phyloP scores from a whole-genome alignment of 148 eudicot genomes.

The Rhododendron kiyosumense region DNA sequence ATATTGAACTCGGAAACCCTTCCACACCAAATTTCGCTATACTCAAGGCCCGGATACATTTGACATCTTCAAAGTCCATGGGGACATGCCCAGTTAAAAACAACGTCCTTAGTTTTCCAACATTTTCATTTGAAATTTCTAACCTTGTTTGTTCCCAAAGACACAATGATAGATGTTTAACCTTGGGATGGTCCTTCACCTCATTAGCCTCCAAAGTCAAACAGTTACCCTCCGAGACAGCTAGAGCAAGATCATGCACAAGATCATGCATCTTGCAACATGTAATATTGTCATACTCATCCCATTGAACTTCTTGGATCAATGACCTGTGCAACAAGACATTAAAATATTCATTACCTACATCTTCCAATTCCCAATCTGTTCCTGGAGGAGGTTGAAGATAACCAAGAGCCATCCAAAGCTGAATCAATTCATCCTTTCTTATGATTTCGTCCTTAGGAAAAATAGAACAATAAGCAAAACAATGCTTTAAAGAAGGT shows the following conservation, averaged over 20 bases:
- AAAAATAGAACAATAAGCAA: slow-evolving; percentile 1
- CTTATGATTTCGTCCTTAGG: not conserved
- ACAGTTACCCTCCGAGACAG: not conserved
- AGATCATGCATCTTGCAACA: slow-evolving; percentile 23
- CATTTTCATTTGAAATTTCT: not conserved
- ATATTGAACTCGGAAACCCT: not conserved
- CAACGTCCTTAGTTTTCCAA: not conserved
- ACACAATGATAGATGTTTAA: not conserved
- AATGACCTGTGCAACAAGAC: slow-evolving; percentile 10
- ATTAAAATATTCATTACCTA: slow-evolving; percentile 10
- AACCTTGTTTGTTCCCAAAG: not conserved
- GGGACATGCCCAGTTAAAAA: not conserved
- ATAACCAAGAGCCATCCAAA: not conserved
- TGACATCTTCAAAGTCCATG: not conserved
- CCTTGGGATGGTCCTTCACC: not conserved
- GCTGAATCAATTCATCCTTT: not conserved
- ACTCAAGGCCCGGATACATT: not conserved
- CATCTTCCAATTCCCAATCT: not conserved
- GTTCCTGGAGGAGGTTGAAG: not conserved
- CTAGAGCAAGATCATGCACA: slow-evolving; percentile 21
- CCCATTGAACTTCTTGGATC: not conserved
- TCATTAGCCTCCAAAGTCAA: not conserved
- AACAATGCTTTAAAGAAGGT: slow-evolving; percentile 17
- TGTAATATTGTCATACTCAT: not conserved
- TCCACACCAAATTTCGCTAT: not conserved